phyloP scores from a whole-genome alignment of 1,284 basidiomycete species.

The Polyporus tsugae region DNA sequence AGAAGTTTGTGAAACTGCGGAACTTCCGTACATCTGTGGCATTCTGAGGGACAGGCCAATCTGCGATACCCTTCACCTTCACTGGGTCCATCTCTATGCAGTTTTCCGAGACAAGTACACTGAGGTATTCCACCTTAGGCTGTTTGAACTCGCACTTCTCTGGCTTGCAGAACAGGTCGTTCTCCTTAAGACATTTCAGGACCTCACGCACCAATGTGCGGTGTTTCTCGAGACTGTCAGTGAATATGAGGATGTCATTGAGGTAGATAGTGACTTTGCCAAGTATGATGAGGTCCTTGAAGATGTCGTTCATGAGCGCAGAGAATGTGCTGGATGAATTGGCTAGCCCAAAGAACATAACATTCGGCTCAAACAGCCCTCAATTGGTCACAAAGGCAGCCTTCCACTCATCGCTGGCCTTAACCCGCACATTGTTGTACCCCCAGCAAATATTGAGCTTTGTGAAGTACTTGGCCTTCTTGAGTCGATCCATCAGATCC shows the following conservation, averaged over 20 bases:
- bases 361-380: constrained; percentile 25
- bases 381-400: constrained; percentile 21
- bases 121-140: constrained; percentile 27
- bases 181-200: constrained; percentile 5
- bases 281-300: constrained; percentile 7
- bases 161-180: constrained; percentile 30
- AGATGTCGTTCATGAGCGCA: not conserved
- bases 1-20: constrained; percentile 42
- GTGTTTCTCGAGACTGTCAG: not conserved
- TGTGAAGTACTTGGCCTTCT: constrained; percentile 15
- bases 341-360: constrained; percentile 24
- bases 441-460: constrained; percentile 23
- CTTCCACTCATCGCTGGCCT: constrained; percentile 28
- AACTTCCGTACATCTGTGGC: constrained; percentile 34
- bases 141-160: constrained; percentile 45
- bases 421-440: constrained; percentile 30
- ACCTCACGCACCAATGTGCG: constrained; percentile 7
- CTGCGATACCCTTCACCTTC: constrained; percentile 45
- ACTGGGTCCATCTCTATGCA: constrained; percentile 45
- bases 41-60: constrained; percentile 45
- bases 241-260: constrained; percentile 19
- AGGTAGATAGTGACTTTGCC: constrained; percentile 9
- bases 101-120: constrained; percentile 13
- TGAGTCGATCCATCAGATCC: no score
- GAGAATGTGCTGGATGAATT: not conserved